Evolutionary conservation across 108 stramenopile species (phyloP).

Genomic region (Stephanodiscus triporus): DNA sequence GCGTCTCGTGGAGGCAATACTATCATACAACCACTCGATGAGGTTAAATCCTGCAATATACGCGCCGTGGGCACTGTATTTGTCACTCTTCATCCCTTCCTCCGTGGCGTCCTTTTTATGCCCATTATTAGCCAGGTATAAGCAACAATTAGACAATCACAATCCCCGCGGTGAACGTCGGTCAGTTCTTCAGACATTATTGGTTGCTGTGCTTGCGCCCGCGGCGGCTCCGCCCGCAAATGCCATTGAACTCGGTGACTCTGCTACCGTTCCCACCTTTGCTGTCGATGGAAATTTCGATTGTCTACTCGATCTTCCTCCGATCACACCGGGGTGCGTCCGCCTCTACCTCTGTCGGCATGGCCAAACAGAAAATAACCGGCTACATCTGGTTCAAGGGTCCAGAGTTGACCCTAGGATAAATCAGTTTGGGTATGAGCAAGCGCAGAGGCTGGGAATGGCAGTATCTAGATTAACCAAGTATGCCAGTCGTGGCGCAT

Average conservation of each 20-base stretch:
- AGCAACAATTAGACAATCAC: background rate
- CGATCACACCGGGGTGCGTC: constrained; percentile 52
- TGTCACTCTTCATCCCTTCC: too few relatives aligned
- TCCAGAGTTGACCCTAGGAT: constrained; percentile 70
- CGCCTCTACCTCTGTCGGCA: constrained; percentile 83
- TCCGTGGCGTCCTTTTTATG: background rate
- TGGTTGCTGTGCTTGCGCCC: background rate
- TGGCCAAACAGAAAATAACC: constrained; percentile 86
- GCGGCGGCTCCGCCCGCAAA: constrained; percentile 1
- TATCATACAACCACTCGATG: too few relatives aligned
- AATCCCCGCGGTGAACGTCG: constrained; percentile 5
- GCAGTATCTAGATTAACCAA: constrained; percentile 48
- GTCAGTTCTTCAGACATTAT: constrained; percentile 12
- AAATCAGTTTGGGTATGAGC: constrained; percentile 59
- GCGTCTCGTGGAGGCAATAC: too few relatives aligned
- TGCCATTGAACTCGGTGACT: constrained; percentile 3
- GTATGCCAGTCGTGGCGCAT: background rate
- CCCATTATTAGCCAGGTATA: background rate
- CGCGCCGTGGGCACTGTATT: too few relatives aligned
- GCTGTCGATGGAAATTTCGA: constrained; percentile 43
- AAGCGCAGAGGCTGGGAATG: constrained; percentile 57
- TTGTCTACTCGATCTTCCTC: constrained; percentile 70
- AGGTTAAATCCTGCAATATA: too few relatives aligned
- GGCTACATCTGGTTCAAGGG: constrained; percentile 73
- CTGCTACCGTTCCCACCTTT: background rate